phyloP scores from a whole-genome alignment of 805 yeast genomes.

The Tetrapisispora iriomotensis region DNA sequence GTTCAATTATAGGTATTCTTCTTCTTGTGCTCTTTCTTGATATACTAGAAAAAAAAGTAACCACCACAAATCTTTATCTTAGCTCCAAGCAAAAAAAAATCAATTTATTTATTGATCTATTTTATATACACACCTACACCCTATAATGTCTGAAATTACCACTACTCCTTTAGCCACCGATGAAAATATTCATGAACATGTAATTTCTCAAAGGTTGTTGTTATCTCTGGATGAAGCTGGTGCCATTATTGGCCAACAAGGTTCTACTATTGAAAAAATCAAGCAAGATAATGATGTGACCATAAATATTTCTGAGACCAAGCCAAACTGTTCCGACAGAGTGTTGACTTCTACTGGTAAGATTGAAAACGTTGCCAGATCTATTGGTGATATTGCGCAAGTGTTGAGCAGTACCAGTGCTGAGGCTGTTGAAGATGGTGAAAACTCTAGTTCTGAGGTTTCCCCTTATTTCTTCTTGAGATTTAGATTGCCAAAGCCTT shows the following conservation, averaged over 20 bases:
- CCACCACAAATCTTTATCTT: neutral
- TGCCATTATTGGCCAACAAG: slow-evolving; percentile 78
- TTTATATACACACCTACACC: no score
- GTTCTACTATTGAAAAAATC: slow-evolving; percentile 64
- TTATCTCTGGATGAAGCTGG: slow-evolving; percentile 85
- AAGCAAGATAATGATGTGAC: slow-evolving; percentile 68
- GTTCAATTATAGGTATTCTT: no score
- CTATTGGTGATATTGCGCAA: slow-evolving; percentile 60
- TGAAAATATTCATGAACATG: neutral
- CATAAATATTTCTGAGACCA: slow-evolving; percentile 78
- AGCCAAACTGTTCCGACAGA: slow-evolving; percentile 73
- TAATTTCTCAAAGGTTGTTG: slow-evolving; percentile 35
- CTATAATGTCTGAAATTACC: slow-evolving; percentile 1
- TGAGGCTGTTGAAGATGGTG: slow-evolving; percentile 9
- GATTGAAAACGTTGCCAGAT: slow-evolving; percentile 56
- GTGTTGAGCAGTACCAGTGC: slow-evolving; percentile 29
- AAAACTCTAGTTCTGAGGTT: slow-evolving; percentile 27
- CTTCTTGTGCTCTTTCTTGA: no score
- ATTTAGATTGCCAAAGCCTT: slow-evolving; percentile 26
- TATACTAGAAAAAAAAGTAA: no score
- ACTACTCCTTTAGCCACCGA: neutral
- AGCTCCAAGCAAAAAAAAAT: neutral
- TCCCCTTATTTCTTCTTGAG: slow-evolving; percentile 36
- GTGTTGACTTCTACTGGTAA: slow-evolving; percentile 72
- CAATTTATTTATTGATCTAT: no score